Evolutionary conservation across 2,329 filamentous ascomycete species (phyloP).

Genomic region (Curvularia sp.): DNA sequence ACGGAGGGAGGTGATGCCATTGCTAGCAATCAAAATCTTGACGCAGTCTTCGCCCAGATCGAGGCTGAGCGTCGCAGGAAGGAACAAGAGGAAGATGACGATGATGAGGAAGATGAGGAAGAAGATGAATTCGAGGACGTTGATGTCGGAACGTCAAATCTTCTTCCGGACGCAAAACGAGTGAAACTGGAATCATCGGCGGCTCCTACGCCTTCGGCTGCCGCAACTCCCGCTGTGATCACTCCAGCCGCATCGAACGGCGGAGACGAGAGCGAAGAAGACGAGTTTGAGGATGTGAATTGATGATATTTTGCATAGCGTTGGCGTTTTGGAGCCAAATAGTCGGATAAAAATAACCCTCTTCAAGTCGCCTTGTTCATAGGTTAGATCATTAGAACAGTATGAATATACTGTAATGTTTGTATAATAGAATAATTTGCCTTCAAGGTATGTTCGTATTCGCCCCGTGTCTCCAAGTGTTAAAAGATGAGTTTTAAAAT

Average conservation of each 20-base stretch:
- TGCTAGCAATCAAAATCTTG: slow-evolving; percentile 62
- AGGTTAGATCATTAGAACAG: no score
- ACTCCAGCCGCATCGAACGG: slow-evolving; percentile 53
- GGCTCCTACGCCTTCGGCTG: slow-evolving; percentile 41
- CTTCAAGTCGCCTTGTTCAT: no score
- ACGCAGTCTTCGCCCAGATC: slow-evolving; percentile 71
- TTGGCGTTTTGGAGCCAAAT: slow-evolving; percentile 16
- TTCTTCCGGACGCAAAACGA: slow-evolving; percentile 61
- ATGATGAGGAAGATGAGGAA: slow-evolving; percentile 39
- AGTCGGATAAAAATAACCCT: no score
- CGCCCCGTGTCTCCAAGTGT: no score
- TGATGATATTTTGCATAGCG: slow-evolving; percentile 33
- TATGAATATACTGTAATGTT: no score
- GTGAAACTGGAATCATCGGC: slow-evolving; percentile 64
- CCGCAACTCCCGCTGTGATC: slow-evolving; percentile 44
- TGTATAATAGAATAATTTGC: no score
- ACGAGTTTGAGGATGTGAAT: slow-evolving; percentile 57
- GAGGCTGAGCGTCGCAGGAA: slow-evolving; percentile 63
- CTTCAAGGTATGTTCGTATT: no score
- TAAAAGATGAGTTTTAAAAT: no score
- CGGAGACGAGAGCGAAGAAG: slow-evolving; percentile 56
- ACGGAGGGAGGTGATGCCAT: slow-evolving; percentile 59
- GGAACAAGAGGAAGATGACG: slow-evolving; percentile 49
- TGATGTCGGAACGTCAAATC: slow-evolving; percentile 39
- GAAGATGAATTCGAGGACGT: slow-evolving; percentile 40